Conservation (phyloP, 1,284 basidiomycete species). For the Ceratobasidium theobromae region DNA sequence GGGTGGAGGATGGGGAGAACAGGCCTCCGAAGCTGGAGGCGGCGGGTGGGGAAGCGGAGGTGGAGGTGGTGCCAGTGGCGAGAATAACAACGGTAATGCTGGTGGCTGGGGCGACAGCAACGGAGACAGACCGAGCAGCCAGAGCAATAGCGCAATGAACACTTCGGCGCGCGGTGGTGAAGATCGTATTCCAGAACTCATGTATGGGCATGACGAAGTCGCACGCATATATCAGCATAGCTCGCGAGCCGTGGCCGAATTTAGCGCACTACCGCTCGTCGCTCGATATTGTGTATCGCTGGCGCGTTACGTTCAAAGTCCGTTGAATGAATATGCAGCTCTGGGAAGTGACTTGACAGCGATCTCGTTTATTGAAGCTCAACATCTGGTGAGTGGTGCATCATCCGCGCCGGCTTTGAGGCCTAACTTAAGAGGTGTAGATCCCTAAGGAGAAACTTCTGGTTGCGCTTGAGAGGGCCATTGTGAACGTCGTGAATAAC, state of each 20-base stretch:
- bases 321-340: conserved; percentile 90
- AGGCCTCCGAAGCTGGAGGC: not conserved
- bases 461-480: conserved; percentile 76
- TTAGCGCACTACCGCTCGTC: conserved; percentile 73
- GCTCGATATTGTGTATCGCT: conserved; percentile 95
- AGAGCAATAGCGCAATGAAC: not conserved
- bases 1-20: conserved; percentile 1
- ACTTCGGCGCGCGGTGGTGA: conserved; percentile 39
- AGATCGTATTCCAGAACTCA: conserved; percentile 61
- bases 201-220: conserved; percentile 88
- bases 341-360: conserved; percentile 80
- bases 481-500: conserved; percentile 89
- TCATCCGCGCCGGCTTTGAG: not conserved
- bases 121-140: conserved; percentile 9
- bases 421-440: conserved; percentile 46
- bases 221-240: conserved; percentile 94
- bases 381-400: conserved; percentile 69
- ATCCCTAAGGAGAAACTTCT: conserved; percentile 84
- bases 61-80: conserved; percentile 29
- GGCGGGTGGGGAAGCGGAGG: conserved; percentile 3
- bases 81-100: too few species aligned
- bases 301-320: conserved; percentile 91
- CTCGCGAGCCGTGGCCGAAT: conserved; percentile 82
- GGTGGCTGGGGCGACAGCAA: conserved; percentile 10
- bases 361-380: conserved; percentile 79